These are phyloP conservation scores for Acanthamoeba divionensis DNA, from an alignment of 208 protist genomes.

Conservation along the genomic window DNA sequence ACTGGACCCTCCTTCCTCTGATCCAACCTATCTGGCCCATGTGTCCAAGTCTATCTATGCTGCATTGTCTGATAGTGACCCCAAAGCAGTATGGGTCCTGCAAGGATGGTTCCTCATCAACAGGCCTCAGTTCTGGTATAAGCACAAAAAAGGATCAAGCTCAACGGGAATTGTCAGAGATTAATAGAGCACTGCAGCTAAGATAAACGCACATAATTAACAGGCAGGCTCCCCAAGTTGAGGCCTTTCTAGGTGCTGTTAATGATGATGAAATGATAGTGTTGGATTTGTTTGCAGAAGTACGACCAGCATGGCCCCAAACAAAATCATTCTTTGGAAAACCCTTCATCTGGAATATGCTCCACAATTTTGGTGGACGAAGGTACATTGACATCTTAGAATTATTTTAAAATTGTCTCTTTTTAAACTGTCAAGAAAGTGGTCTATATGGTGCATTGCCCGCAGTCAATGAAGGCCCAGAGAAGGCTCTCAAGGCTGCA, in stretches of 20 bases:
- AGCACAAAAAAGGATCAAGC: no score
- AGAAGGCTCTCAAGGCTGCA: not conserved
- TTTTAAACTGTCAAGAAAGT: no score
- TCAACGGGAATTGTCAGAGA: no score
- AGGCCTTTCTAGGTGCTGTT: slow-evolving; percentile 68
- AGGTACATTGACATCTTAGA: no score
- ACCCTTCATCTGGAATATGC: slow-evolving; percentile 78
- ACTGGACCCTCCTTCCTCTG: slow-evolving; percentile 20
- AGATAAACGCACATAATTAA: no score
- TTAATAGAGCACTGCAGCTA: no score
- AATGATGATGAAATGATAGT: slow-evolving; percentile 70
- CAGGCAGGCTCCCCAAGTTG: no score
- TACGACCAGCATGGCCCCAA: slow-evolving; percentile 54
- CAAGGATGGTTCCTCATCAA: slow-evolving; percentile 76
- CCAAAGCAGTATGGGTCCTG: slow-evolving; percentile 77
- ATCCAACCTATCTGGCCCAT: slow-evolving; percentile 57
- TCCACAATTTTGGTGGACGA: slow-evolving; percentile 82
- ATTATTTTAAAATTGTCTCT: no score
- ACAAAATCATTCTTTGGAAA: slow-evolving; percentile 77
- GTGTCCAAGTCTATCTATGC: slow-evolving; percentile 45
- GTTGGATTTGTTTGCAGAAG: slow-evolving; percentile 75
- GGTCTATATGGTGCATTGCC: slow-evolving; percentile 68
- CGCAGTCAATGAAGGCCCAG: slow-evolving; percentile 50
- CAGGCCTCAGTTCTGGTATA: no score
- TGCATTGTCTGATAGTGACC: slow-evolving; percentile 61